Conservation (phyloP, 139 green algal species). For the Coelastrella sp. region DNA sequence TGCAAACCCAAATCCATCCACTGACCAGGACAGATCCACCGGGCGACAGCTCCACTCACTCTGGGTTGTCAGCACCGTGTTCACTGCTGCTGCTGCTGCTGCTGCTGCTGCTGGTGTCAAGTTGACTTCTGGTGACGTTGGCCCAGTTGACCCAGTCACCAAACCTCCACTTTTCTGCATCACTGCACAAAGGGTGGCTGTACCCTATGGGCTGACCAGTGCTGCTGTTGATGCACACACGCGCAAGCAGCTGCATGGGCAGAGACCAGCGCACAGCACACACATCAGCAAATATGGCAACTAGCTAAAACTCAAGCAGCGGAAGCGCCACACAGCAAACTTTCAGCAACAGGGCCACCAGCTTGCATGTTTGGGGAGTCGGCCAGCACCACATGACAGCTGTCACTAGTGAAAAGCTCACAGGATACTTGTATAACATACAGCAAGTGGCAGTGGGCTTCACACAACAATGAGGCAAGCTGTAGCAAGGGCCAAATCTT, state of each 20-base stretch:
- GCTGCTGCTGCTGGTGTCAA: neutral
- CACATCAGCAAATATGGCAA: too few species aligned
- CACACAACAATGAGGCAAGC: neutral
- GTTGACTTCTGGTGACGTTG: neutral
- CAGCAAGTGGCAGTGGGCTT: too few species aligned
- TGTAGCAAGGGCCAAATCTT: neutral
- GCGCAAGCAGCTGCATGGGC: slow-evolving; percentile 26
- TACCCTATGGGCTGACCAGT: neutral
- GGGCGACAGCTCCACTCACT: neutral
- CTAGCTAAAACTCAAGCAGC: too few species aligned
- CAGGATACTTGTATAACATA: too few species aligned
- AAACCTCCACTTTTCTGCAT: slow-evolving; percentile 19
- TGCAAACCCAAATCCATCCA: too few species aligned
- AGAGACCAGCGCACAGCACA: neutral
- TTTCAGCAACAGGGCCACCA: too few species aligned
- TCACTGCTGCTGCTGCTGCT: neutral
- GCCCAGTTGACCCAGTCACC: slow-evolving; percentile 21
- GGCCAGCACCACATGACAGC: too few species aligned
- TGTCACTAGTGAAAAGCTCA: too few species aligned
- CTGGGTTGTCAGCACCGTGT: neutral
- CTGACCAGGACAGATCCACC: neutral
- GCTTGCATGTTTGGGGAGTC: too few species aligned
- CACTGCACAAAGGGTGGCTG: slow-evolving; percentile 32
- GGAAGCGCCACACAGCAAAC: too few species aligned
- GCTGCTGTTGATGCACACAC: neutral